Conservation (phyloP, 73 alveolate genomes). For the Tetrahymena elliotti region DNA sequence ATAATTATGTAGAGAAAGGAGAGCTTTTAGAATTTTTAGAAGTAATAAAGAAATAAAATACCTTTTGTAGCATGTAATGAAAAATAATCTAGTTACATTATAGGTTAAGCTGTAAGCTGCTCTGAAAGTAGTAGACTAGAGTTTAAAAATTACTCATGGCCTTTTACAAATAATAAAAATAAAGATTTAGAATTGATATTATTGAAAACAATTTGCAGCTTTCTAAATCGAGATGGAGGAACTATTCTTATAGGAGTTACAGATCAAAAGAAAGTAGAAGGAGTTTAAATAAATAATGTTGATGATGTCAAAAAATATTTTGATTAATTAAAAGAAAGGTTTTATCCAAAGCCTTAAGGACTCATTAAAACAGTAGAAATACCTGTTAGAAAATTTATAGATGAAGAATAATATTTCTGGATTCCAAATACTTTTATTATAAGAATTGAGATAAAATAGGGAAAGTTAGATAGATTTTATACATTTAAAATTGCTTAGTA, state of each 20-base stretch:
- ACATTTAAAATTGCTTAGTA: neutral
- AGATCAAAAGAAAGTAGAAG: neutral
- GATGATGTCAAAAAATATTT: neutral
- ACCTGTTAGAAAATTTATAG: neutral
- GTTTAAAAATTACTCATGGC: neutral
- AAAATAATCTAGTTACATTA: neutral
- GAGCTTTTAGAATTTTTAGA: neutral
- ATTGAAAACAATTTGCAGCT: neutral
- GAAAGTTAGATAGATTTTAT: neutral
- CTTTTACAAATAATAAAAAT: neutral
- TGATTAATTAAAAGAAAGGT: neutral
- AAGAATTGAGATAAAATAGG: neutral
- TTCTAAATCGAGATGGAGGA: neutral
- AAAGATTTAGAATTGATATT: neutral
- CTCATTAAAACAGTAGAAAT: neutral
- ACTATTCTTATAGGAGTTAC: neutral
- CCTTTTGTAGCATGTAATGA: neutral
- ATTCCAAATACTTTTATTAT: neutral
- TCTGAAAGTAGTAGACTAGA: neutral
- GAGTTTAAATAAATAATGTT: neutral
- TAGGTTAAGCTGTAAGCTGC: neutral
- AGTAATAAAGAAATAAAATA: neutral
- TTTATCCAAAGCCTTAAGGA: neutral
- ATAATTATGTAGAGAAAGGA: neutral
- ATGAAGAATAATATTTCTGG: neutral